Evolutionary conservation across 352 stramenopile species (phyloP).

Genomic region (Globisporangium acanthophoron): DNA sequence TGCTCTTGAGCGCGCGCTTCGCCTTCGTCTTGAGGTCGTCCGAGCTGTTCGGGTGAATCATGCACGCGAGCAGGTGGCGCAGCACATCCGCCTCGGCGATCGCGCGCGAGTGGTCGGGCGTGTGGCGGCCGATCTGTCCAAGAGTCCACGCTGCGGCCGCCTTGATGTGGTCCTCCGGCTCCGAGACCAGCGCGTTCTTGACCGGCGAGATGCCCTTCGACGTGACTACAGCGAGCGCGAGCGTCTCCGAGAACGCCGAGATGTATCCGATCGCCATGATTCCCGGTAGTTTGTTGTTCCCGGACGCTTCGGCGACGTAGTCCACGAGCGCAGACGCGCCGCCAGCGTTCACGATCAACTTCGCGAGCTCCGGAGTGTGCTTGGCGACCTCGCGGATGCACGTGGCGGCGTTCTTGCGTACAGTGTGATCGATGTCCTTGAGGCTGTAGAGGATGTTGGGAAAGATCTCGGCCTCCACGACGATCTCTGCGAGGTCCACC

Average conservation of each 20-base stretch:
- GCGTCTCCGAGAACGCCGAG: conserved; percentile 92
- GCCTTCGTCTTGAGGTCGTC: conserved; percentile 93
- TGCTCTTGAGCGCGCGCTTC: conserved; percentile 92
- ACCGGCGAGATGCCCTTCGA: conserved; percentile 91
- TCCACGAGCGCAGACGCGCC: conserved; percentile 92
- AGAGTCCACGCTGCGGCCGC: conserved; percentile 93
- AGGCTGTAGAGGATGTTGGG: conserved; percentile 94
- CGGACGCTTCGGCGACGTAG: conserved; percentile 86
- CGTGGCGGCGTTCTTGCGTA: conserved; percentile 94
- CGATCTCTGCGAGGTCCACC: conserved; percentile 93
- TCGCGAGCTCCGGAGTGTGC: conserved; percentile 93
- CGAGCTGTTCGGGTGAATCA: conserved; percentile 89
- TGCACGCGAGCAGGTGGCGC: conserved; percentile 90
- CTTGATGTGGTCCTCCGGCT: conserved; percentile 96
- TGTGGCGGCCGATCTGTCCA: conserved; percentile 92
- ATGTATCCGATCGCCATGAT: conserved; percentile 97
- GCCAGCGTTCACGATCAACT: conserved; percentile 94
- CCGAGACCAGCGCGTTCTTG: conserved; percentile 90
- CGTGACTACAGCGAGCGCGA: conserved; percentile 93
- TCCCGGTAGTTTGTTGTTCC: conserved; percentile 91
- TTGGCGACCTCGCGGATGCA: conserved; percentile 94
- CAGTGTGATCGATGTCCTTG: conserved; percentile 92
- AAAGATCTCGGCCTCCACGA: conserved; percentile 96
- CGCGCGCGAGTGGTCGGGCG: conserved; percentile 89
- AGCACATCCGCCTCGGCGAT: conserved; percentile 92